Evolutionary conservation across 306 rosid genomes (phyloP), one percentile per base, ranked within the genome.

Genomic region (Medicago ruthenica): DNA sequence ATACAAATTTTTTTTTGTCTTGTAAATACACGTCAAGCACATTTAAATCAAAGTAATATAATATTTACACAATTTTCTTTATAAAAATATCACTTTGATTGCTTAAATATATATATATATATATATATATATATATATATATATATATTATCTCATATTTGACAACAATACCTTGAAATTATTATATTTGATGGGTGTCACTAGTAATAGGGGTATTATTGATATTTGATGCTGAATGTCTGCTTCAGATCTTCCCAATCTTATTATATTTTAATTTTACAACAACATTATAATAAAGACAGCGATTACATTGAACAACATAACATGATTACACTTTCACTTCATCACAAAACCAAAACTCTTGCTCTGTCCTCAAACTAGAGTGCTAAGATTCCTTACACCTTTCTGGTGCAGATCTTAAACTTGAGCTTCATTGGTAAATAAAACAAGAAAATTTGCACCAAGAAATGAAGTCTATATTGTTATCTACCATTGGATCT

Each of bases 321-420:
- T 31, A 27, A 27, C 57, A 67, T 16, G 11, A 8, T 17, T 8
- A 31, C 10, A 55, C 5, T 55, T 60, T 64, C 60, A 42, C 18
- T 27, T 70, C 69, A 62, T 57, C 64, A 44, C 70, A 67, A 27
- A 60, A 65, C 75, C 72, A 27, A 40, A 24, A 10, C 51, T 50
- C 39, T 51, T 60, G 57, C 76, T 73, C 54, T 62, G 21, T 51
- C 62, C 74, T 78, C 72, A 51, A 79, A 71, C 22, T 55, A 58
- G 1, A 66, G 79, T 66, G 73, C 74, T 69, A 59, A 74, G 24
- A 65, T 16, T 65, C 40, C 60, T 15, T 20, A 55, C 27, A 39
- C 40, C 11, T 81, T 24, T 70, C 41, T 51, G 44, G 79, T 76
- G 76, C 80, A 84, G 88, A 85, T 88, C 90, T 88, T 81, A 79